A percentile compares a stretch with the other conserved stretches of the same genome.
Conservation (phyloP, 2,329 filamentous ascomycete species). For the Trichophyton simii region DNA sequence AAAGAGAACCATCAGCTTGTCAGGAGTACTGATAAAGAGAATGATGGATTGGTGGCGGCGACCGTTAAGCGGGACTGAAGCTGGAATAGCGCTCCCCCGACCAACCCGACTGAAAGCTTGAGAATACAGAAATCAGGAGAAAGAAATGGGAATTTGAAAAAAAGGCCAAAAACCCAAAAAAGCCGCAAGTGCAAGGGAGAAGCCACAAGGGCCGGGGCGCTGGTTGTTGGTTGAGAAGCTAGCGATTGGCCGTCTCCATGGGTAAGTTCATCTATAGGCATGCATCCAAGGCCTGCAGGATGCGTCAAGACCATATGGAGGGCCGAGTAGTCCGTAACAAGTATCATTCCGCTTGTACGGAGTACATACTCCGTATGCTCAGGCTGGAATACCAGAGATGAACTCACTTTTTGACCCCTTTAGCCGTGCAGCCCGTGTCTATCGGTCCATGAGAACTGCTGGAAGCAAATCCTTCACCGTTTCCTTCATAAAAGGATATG, state of each 20-base stretch:
- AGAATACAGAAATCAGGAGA: too few relatives aligned
- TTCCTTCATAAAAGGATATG: neutral
- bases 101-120: neutral
- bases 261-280: neutral
- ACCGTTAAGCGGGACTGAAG: too few relatives aligned
- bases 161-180: neutral
- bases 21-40: neutral
- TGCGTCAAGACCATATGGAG: neutral
- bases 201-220: neutral
- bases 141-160: neutral
- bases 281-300: neutral
- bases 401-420: too few relatives aligned
- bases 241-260: neutral
- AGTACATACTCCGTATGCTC: neutral
- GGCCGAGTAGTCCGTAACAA: neutral
- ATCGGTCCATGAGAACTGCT: too few relatives aligned
- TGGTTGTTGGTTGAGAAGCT: neutral
- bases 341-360: neutral
- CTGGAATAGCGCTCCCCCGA: too few relatives aligned
- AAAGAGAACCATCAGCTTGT: neutral
- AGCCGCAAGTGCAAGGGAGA: neutral
- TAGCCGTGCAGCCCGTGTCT: too few relatives aligned
- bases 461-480: too few relatives aligned
- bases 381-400: too few relatives aligned
- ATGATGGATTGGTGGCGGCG: too few relatives aligned